Conservation (phyloP, 257 asterid species). For the Gardenia jasminoides region DNA sequence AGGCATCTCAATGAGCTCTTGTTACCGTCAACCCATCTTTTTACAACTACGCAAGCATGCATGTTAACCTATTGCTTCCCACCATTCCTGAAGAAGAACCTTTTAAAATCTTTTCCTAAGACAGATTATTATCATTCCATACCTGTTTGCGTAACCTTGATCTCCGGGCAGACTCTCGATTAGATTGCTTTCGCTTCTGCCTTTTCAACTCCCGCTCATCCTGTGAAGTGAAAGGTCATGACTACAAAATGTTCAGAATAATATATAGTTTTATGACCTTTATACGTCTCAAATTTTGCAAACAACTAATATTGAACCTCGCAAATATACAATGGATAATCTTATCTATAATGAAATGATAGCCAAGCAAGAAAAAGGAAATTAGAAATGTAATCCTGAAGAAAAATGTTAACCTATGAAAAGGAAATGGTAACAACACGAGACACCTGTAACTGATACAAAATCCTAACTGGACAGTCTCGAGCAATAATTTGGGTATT, state of each 20-base stretch:
- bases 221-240: constrained; percentile 35
- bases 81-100: background rate
- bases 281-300: background rate
- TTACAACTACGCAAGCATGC: background rate
- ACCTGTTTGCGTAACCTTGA: constrained; percentile 98
- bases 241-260: background rate
- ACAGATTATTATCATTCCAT: background rate
- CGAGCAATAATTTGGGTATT: background rate
- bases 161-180: constrained; percentile 98
- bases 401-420: background rate
- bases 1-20: background rate
- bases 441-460: background rate
- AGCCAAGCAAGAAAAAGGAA: background rate
- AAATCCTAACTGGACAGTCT: background rate
- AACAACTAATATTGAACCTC: background rate
- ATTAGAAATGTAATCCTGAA: background rate
- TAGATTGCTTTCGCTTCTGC: constrained; percentile 95
- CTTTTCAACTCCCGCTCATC: constrained; percentile 92
- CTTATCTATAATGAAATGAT: background rate
- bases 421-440: too few relatives aligned
- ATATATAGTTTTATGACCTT: background rate
- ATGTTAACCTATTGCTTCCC: background rate
- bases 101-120: too few relatives aligned
- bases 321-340: background rate
- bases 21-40: background rate